Base-by-base conservation (phyloP, 768 basidiomycete genomes). In the Xerocomus spinulosus region DNA sequence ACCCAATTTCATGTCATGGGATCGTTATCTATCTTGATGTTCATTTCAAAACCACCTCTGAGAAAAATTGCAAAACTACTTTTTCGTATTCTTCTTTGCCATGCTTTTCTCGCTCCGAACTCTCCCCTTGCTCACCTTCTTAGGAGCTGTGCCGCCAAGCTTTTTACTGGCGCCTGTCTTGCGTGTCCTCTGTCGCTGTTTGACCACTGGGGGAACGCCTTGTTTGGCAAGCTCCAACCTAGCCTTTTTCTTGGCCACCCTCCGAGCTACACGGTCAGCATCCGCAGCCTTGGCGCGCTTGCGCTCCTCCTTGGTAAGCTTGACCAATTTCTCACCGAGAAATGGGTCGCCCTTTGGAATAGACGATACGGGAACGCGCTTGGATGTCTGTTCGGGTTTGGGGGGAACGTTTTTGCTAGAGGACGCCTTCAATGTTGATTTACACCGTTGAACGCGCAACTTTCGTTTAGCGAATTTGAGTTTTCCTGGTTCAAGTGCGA, bases 391-490 rank as follows among this genome's bases (percentile, higher is more conserved):
- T 13, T 24, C 21, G 9, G 28, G 12, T 44, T 63, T 52, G 7
- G 51, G 28, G 3, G 52, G 20, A 9, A 43, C 37, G 1, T 18
- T 44, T n/a, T 54, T 51, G 18, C 61, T 54, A n/a, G 66, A 50
- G 2, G 62, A 23, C 3, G 48, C 30, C n/a, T 79, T 73, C 17
- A 79, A 71, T 20, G 81, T 42, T n/a, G 81, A 82, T 65, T 92
- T 95, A 73, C 92, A 97, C 30, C 88, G 81, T 61, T 97, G 88
- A 3, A 97, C 82, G 18, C 95, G 85, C 3, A 97, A 75, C 58
- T 85, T 92, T 54, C 92, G 89, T 66, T 95, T 96, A 15, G 90
- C 91, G 61, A 97, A 92, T 63, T 87, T 92, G 64, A 97, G 80
- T 55, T 85, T 87, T 37, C 65, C 70, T 15, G 79, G 73, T 38